These are phyloP conservation scores for Curvularia sp. DNA, from an alignment of 2,329 filamentous ascomycete species.

Conservation along the genomic window DNA sequence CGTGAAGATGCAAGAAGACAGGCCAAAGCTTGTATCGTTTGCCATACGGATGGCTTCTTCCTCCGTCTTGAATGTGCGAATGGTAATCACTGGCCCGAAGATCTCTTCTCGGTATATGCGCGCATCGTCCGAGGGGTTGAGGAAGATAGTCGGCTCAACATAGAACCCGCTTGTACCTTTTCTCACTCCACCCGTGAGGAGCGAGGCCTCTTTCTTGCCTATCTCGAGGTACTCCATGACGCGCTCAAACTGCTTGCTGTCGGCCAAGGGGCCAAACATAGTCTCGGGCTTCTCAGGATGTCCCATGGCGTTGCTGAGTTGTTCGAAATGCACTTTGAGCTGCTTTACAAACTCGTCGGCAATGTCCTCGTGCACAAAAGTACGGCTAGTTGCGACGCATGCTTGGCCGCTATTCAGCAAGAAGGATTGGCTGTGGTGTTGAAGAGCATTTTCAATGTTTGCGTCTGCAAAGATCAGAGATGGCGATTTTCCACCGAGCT, in stretches of 20 bases:
- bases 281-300: slow-evolving; percentile 28
- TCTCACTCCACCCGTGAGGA: slow-evolving; percentile 36
- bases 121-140: slow-evolving; percentile 36
- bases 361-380: slow-evolving; percentile 49
- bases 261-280: slow-evolving; percentile 38
- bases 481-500: slow-evolving; percentile 58
- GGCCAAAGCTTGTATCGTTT: slow-evolving; percentile 42
- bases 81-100: slow-evolving; percentile 42
- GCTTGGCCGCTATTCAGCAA: slow-evolving; percentile 63
- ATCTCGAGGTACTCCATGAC: slow-evolving; percentile 33
- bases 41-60: slow-evolving; percentile 43
- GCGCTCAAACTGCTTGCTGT: slow-evolving; percentile 39
- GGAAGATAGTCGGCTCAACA: slow-evolving; percentile 44
- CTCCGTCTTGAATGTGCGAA: slow-evolving; percentile 46
- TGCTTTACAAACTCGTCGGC: slow-evolving; percentile 38
- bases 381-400: slow-evolving; percentile 64
- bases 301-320: slow-evolving; percentile 24
- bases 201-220: slow-evolving; percentile 38
- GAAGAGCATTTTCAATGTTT: slow-evolving; percentile 55
- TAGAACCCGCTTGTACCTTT: slow-evolving; percentile 39
- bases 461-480: slow-evolving; percentile 57
- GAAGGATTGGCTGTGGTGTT: slow-evolving; percentile 45
- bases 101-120: slow-evolving; percentile 44
- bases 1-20: neutral
- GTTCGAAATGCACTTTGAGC: slow-evolving; percentile 39